phyloP scores from a whole-genome alignment of 768 basidiomycete genomes.

The Phanerochaete carnosa region DNA sequence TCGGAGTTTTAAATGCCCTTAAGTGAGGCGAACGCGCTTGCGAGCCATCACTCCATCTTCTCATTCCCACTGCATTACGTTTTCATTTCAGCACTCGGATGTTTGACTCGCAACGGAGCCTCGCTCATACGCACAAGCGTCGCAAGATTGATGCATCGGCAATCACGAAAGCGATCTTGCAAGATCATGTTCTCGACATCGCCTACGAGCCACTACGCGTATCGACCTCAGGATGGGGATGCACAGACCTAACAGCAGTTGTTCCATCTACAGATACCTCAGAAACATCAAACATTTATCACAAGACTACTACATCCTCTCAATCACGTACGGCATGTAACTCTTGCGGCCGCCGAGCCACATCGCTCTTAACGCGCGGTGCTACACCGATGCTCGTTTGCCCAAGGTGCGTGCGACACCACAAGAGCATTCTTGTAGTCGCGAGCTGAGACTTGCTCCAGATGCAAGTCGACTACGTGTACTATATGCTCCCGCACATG shows the following conservation, averaged over 20 bases:
- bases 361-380: not conserved
- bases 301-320: too few species aligned
- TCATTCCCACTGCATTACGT: not conserved
- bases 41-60: slow-evolving; percentile 7
- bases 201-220: slow-evolving; percentile 15
- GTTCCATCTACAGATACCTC: too few species aligned
- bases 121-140: too few species aligned
- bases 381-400: not conserved
- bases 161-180: slow-evolving; percentile 7
- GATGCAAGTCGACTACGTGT: slow-evolving; percentile 33
- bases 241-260: too few species aligned
- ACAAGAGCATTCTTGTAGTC: not conserved
- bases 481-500: slow-evolving; percentile 36
- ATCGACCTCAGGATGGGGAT: not conserved
- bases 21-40: not conserved
- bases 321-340: too few species aligned
- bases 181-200: not conserved
- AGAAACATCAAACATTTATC: too few species aligned
- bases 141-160: not conserved
- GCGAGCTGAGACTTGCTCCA: slow-evolving; percentile 7
- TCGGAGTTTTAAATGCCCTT: too few species aligned
- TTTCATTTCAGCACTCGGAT: too few species aligned
- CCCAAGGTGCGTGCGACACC: not conserved
- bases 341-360: too few species aligned
- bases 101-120: too few species aligned